Percentiles rank a stretch among this genome's conserved stretches.
Conservation (phyloP, 805 yeast species). For the Yarrowia sp. region DNA sequence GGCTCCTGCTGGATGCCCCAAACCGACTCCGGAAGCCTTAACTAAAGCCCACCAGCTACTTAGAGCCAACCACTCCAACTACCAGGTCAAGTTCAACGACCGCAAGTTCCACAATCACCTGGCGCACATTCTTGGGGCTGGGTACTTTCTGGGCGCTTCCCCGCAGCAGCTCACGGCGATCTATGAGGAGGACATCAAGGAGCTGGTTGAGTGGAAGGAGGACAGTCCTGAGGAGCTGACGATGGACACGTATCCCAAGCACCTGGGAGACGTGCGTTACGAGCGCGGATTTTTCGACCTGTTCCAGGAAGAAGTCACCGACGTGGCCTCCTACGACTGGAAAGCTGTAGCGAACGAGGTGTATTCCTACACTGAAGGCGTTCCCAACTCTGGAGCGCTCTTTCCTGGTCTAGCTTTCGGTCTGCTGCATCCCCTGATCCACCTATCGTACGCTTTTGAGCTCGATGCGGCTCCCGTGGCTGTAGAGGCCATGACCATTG, state of each 20-base stretch:
- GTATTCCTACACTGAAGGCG: conserved; percentile 1
- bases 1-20: background rate
- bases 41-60: conserved; percentile 37
- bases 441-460: conserved; percentile 41
- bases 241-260: conserved; percentile 38
- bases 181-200: conserved; percentile 35
- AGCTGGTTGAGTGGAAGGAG: conserved; percentile 40
- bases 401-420: conserved; percentile 33
- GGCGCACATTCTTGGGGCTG: conserved; percentile 40
- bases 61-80: conserved; percentile 37
- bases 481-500: conserved; percentile 39
- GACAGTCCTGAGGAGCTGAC: conserved; percentile 43
- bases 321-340: conserved; percentile 40
- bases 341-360: conserved; percentile 31
- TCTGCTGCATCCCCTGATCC: conserved; percentile 39
- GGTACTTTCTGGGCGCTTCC: conserved; percentile 41
- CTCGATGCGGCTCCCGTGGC: conserved; percentile 40
- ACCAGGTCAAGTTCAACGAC: conserved; percentile 36
- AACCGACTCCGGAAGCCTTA: conserved; percentile 29
- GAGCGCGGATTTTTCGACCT: conserved; percentile 41
- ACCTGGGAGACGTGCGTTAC: conserved; percentile 37
- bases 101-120: conserved; percentile 38
- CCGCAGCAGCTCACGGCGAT: conserved; percentile 36
- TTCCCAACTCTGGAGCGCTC: conserved; percentile 21
- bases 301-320: conserved; percentile 42